Evolutionary conservation across 805 yeast species (phyloP).

Genomic region (Millerozyma miso): DNA sequence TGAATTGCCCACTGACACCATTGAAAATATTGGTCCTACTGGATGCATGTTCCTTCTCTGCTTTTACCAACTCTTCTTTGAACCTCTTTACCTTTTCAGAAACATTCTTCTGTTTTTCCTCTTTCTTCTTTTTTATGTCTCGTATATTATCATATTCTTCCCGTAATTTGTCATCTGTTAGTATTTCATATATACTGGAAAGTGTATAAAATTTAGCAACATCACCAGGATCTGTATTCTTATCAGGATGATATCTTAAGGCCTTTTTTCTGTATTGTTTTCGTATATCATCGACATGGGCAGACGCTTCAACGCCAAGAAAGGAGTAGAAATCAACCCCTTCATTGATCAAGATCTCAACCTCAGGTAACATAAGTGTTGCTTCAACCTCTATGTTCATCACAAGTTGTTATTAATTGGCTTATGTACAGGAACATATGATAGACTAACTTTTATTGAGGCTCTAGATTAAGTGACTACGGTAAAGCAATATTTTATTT

Average conservation of each 20-base stretch:
- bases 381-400: not conserved
- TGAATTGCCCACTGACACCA: conserved; percentile 1
- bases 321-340: conserved; percentile 25
- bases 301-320: conserved; percentile 18
- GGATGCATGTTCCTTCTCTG: conserved; percentile 16
- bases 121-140: conserved; percentile 8
- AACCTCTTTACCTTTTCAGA: conserved; percentile 23
- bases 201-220: conserved; percentile 25
- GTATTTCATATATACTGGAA: conserved; percentile 27
- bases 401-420: not conserved
- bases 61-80: conserved; percentile 24
- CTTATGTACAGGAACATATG: not conserved
- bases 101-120: conserved; percentile 9
- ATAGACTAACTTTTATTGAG: not conserved
- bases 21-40: conserved; percentile 6
- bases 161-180: conserved; percentile 21
- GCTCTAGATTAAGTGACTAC: not conserved
- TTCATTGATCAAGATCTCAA: conserved; percentile 15
- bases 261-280: conserved; percentile 32
- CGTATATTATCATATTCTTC: conserved; percentile 29
- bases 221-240: conserved; percentile 23
- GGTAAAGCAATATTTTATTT: not conserved
- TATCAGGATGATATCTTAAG: conserved; percentile 38
- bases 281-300: conserved; percentile 20
- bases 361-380: not conserved